Conservation (phyloP, 805 yeast genomes). For the Myxozyma neotropica region DNA sequence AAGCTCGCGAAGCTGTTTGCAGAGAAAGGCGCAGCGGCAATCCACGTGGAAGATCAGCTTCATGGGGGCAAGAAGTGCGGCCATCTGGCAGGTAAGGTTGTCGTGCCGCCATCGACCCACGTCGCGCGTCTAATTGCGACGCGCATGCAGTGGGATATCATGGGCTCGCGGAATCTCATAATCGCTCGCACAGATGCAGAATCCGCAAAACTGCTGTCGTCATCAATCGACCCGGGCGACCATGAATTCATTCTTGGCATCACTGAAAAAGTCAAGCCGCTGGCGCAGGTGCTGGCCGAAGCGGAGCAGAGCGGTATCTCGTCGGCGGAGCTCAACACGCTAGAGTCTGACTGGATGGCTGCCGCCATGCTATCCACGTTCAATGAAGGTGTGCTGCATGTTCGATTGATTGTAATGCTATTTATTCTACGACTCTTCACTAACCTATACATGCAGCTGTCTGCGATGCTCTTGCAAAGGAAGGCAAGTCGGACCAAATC, state of each 20-base stretch:
- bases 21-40: constrained; percentile 69
- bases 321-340: constrained; percentile 42
- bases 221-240: constrained; percentile 58
- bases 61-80: constrained; percentile 71
- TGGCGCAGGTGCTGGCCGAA: constrained; percentile 50
- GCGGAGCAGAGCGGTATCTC: constrained; percentile 49
- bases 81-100: constrained; percentile 61
- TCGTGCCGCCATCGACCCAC: constrained; percentile 62
- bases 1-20: constrained; percentile 65
- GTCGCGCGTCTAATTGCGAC: constrained; percentile 58
- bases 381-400: constrained; percentile 43
- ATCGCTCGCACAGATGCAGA: constrained; percentile 67
- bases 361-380: constrained; percentile 50
- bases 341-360: constrained; percentile 54
- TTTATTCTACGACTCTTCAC: neutral
- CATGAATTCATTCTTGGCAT: constrained; percentile 60
- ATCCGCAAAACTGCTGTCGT: constrained; percentile 54
- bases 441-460: neutral
- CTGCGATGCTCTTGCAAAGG: constrained; percentile 32
- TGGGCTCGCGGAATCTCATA: constrained; percentile 59
- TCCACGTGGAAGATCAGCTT: constrained; percentile 64
- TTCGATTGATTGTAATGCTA: neutral
- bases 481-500: constrained; percentile 36
- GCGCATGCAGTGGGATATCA: constrained; percentile 64
- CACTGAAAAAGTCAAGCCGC: constrained; percentile 44